Evolutionary conservation across 1,284 basidiomycete species (phyloP).

Genomic region (Phaffia rhodozyma): DNA sequence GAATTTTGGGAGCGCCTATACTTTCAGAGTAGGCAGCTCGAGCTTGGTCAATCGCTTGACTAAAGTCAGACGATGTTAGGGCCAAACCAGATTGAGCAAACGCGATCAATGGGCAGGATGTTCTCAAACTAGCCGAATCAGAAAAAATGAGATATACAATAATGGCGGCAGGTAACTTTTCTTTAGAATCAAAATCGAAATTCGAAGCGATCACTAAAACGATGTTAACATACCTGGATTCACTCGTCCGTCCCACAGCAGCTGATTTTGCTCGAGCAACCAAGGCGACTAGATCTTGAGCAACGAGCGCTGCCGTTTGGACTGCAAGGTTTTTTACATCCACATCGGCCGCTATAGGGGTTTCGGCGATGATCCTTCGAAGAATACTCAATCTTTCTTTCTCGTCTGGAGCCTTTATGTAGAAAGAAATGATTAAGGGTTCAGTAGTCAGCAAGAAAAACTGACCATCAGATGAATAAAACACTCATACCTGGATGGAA

Average conservation of each 20-base stretch:
- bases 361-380: constrained; percentile 40
- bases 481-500: constrained; percentile 48
- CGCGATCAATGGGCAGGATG: neutral
- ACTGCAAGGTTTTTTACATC: constrained; percentile 59
- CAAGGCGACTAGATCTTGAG: constrained; percentile 66
- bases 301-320: constrained; percentile 84
- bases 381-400: constrained; percentile 57
- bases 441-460: neutral
- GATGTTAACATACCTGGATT: neutral
- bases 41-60: constrained; percentile 59
- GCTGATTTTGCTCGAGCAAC: constrained; percentile 50
- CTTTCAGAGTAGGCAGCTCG: constrained; percentile 74
- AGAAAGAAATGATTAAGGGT: neutral
- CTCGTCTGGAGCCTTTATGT: constrained; percentile 62
- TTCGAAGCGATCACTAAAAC: neutral
- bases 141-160: neutral
- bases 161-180: neutral
- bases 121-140: neutral
- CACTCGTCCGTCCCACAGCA: constrained; percentile 45
- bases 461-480: constrained; percentile 9
- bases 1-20: constrained; percentile 94
- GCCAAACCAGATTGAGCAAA: constrained; percentile 44
- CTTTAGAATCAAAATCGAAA: neutral
- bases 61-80: constrained; percentile 58
- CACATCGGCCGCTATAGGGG: constrained; percentile 60